Percentiles rank a stretch among this genome's conserved stretches.
phyloP scores from a whole-genome alignment of 2,329 filamentous ascomycete genomes.

The Ceratocystiopsis sp. region DNA sequence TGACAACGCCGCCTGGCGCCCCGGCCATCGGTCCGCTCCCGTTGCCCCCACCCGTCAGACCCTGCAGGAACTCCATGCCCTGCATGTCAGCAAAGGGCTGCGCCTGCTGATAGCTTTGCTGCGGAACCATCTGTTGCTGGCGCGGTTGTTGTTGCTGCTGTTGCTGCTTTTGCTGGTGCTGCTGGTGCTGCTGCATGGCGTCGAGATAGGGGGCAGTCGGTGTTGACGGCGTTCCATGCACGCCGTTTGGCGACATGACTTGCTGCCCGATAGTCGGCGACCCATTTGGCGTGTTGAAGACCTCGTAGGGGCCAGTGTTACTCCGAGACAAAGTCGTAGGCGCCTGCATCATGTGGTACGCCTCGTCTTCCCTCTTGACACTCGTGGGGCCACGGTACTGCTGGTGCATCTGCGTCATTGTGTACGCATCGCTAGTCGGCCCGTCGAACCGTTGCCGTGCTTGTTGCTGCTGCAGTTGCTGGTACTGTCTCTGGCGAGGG shows the following conservation, averaged over 20 bases:
- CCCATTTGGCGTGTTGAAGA: slow-evolving; percentile 10
- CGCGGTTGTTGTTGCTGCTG: slow-evolving; percentile 2
- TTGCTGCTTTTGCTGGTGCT: slow-evolving; percentile 18
- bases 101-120: slow-evolving; percentile 3
- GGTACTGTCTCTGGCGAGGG: slow-evolving; percentile 5
- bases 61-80: slow-evolving; percentile 36
- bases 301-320: slow-evolving; percentile 20
- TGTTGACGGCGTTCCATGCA: slow-evolving; percentile 6
- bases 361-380: slow-evolving; percentile 22
- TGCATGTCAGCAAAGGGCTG: slow-evolving; percentile 29
- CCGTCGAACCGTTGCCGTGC: slow-evolving; percentile 9
- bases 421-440: slow-evolving; percentile 1
- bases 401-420: slow-evolving; percentile 5
- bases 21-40: slow-evolving; percentile 6
- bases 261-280: slow-evolving; percentile 20
- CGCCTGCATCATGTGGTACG: slow-evolving; percentile 21
- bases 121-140: slow-evolving; percentile 4
- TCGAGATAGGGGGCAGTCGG: slow-evolving; percentile 2
- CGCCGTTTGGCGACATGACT: neutral
- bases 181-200: slow-evolving; percentile 12
- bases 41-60: slow-evolving; percentile 16
- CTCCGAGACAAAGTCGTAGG: slow-evolving; percentile 23
- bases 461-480: slow-evolving; percentile 2
- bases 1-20: neutral
- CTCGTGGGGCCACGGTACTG: slow-evolving; percentile 12